Percentiles rank a stretch among this genome's conserved stretches.
Conservation (phyloP, 306 rosid species). For the peach (Prunus persica) region Prunus_persica_NCBIv2 NC_034010.1:20405001-20405500, state of each 20-base stretch:
- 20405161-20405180: not conserved
- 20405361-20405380: conserved; percentile 72
- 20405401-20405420: conserved; percentile 7
- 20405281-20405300: conserved; percentile 25
- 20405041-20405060: conserved; percentile 22
- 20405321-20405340: conserved; percentile 22
- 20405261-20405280: conserved; percentile 10
- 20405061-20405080: conserved; percentile 14
- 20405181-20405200: conserved; percentile 1
- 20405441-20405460: not conserved
- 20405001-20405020: conserved; percentile 20
- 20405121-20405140: conserved; percentile 11
- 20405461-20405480: not conserved
- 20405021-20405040: conserved; percentile 33
- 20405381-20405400: conserved; percentile 61
- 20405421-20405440: not conserved
- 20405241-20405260: conserved; percentile 9
- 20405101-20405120: conserved; percentile 25
- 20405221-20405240: conserved; percentile 13
- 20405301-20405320: conserved; percentile 12
- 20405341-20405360: conserved; percentile 29
- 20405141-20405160: conserved; percentile 7
- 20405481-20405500: not conserved
- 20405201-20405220: conserved; percentile 7
- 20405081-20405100: conserved; percentile 11